Evolutionary conservation across 2,329 filamentous ascomycete species (phyloP), one percentile per base, ranked within the genome.

Genomic region (Paracoccidioides lutzii): DNA sequence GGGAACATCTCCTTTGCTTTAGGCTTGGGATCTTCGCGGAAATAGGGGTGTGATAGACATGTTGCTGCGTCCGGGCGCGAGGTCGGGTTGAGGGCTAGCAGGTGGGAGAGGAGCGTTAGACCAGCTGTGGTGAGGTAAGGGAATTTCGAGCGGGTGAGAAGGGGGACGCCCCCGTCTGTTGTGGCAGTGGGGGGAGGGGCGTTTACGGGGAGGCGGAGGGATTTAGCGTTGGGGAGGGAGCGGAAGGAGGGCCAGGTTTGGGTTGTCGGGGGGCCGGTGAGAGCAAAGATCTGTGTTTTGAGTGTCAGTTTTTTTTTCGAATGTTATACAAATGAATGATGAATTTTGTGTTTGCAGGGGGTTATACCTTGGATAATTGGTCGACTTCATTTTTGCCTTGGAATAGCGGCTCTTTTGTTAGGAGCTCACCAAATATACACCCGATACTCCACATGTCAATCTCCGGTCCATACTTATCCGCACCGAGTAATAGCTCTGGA

Each of bases 391-490:
- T 96, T 66, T 84, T 86, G 52, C 90, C 91, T 64, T 89, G 88
- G 0, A 98, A 76, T 1, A 97, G 70, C 0, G 91, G 89, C 59
- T 90, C 84, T 59, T 88, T 86, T 40, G 82, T 84, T 22, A 97
- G 77, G 3, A 98, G 79, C 74, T 98, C 93, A 59, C 85, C 91
- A 67, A 98, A 95, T 66, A 98, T 90, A 73, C 93, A 97, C 10
- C 93, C 93, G 3, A 97, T 76, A 71, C 87, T 94, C 93, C 93
- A 98, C 79, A 97, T 87, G 72, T 97, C 93, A 63, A 97, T 78
- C 58, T 87, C 81, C 0, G 78, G 74, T 57, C 80, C 84, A 73
- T 98, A 98, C 14, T 78, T 79, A 40, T 81, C 80, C 0, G 87
- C 77, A 5, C 93, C 93, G 3, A 97, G 82, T 1, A 98, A 79